Base-by-base conservation (phyloP, 2,329 filamentous ascomycete genomes). In the Fusarium odoratissimum region DNA sequence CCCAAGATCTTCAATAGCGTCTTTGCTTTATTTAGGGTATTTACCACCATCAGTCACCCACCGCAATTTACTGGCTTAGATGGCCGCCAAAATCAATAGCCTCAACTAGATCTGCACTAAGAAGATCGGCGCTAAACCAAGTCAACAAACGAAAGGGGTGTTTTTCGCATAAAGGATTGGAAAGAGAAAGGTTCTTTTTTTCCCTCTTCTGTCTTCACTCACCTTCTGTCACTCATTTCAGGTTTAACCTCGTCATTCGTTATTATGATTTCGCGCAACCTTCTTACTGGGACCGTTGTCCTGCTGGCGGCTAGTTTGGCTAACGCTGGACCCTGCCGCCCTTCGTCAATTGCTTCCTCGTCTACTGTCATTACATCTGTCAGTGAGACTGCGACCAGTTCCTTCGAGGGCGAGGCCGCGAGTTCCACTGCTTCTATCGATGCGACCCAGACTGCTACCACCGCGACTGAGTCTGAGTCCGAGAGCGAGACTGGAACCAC, bases 41-140 rank as follows among this genome's bases (percentile, higher is more conserved):
- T 30, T 54, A 28, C 49, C 19, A n/a, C 33, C 1, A 5, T 28
- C 3, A 21, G 12, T 16, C 31, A 14, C 5, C 0, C 8, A 3
- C n/a, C 25, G 23, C 0, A 38, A 12, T 21, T 25, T 0, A 38
- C 19, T 38, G 49, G 33, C 8, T 5, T 1, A 6, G 9, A 21
- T 14, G 6, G 16, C 2, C 21, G 14, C 51, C 11, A n/a, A 14
- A 6, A 55, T 31, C 35, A 3, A 41, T 55, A 41, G 37, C 16
- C 21, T 41, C 28, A 40, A 31, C 11, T 55, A 41, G 37, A 13
- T 55, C 25, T 2, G 9, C 19, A 19, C 25, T 23, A 41, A 38
- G 1, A 13, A 8, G 21, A 23, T 41, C 28, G 3, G 37, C 37
- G 7, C 14, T 19, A 6, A 55, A 4, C 7, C 13, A 31, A 13